Percentiles rank a stretch among this genome's conserved stretches.
Conservation (phyloP, 2,329 filamentous ascomycete genomes). For the Lasiodiplodia sp. region DNA sequence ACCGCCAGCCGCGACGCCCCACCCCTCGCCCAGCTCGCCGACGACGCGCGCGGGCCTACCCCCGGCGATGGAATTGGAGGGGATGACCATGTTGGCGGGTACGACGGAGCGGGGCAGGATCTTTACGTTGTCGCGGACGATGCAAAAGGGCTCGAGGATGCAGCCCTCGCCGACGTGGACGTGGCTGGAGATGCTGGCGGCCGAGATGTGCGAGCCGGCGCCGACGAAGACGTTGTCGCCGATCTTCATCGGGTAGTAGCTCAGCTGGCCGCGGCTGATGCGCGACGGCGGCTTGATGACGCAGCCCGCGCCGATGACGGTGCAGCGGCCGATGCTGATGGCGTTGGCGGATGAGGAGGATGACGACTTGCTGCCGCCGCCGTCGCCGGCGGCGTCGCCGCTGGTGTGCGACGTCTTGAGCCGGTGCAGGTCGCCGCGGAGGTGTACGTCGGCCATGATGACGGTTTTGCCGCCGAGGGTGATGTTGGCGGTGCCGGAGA, state of each 20-base stretch:
- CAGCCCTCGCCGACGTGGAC: conserved; percentile 83
- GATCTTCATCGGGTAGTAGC: conserved; percentile 88
- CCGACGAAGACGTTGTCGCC: conserved; percentile 95
- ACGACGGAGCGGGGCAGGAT: conserved; percentile 86
- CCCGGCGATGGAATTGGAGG: conserved; percentile 90
- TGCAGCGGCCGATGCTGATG: conserved; percentile 90
- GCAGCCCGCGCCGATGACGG: conserved; percentile 80
- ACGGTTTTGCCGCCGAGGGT: conserved; percentile 94
- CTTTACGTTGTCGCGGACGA: conserved; percentile 92
- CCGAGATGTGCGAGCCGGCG: conserved; percentile 74
- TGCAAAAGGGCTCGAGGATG: conserved; percentile 83
- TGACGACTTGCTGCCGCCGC: conserved; percentile 31
- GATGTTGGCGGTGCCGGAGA: conserved; percentile 96
- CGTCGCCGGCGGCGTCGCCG: not conserved
- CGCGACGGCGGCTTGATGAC: conserved; percentile 84
- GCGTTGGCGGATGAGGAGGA: conserved; percentile 55
- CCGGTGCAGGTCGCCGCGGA: conserved; percentile 83
- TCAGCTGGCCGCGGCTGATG: conserved; percentile 76
- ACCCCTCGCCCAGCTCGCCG: conserved; percentile 60
- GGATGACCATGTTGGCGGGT: conserved; percentile 87
- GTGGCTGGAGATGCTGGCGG: conserved; percentile 82
- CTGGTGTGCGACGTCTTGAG: conserved; percentile 44
- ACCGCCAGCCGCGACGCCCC: conserved; percentile 51
- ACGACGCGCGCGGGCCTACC: conserved; percentile 55
- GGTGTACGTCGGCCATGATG: conserved; percentile 92